Base-by-base conservation (phyloP, 2,329 filamentous ascomycete species). In the Graphiopsis chlorocephala region DNA sequence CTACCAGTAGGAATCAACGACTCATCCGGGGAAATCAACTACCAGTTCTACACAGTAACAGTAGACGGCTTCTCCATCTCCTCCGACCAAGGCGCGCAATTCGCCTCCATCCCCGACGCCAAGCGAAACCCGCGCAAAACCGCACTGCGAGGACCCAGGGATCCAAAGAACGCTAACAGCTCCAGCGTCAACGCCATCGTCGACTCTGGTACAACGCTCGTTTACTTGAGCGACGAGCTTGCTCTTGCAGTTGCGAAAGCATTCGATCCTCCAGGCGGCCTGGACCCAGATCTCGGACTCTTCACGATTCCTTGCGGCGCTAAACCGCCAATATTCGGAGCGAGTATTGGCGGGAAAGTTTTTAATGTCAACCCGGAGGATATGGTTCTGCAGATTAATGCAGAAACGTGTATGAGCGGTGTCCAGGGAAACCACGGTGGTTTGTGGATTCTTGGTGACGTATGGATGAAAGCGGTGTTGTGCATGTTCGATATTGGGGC, bases 401-500 rank as follows among this genome's bases (percentile, higher is more conserved):
- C 2, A n/a, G 67, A 61, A 28, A 38, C 33, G 26, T 80, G 78
- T 63, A 70, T 78, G 1, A 72, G 70, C 45, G 78, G 71, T 7
- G 70, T 79, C 29, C 69, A 76, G 50, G 67, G 73, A 47, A 73
- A 69, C n/a, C 71, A 69, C 15, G 65, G 72, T 29, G 75, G 72
- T 2, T 50, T 77, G 45, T 76, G 72, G 42, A 79, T 83, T 48
- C 67, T 84, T 55, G 82, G 82, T 0, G 80, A 80, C 61, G 73
- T 77, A 4, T 84, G 82, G 67, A 72, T 83, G 72, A 82, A 81
- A 72, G 83, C 82, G 66, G 82, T 84, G 0, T 72, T 85, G 4
- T 74, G 78, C 11, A 81, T 84, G 1, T 84, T 82, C 72, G 83
- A 84, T 74, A 76, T 84, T 64, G 81, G 80, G 12, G 78, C 75